Evolutionary conservation across 257 asterid genomes (phyloP), one percentile per base, ranked within the genome.

Genomic region (Primulina huaijiensis): DNA sequence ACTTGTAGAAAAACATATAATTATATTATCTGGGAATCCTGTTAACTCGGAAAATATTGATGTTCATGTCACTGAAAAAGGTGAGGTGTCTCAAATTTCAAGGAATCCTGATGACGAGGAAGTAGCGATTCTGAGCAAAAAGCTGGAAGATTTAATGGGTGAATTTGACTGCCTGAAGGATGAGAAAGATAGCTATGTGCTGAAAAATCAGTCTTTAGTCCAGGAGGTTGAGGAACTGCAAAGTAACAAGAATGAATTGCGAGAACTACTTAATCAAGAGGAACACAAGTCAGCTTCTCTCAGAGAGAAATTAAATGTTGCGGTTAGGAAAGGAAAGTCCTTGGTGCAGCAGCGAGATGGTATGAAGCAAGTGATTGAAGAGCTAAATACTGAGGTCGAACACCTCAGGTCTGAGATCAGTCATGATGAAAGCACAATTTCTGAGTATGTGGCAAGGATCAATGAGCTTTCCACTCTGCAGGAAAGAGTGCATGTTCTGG

Each of bases 291-390:
- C 92, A 31, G 79, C 94, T 80, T 86, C 95, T 72, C 76, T 89
- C 73, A 87, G 94, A 79, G 99, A 93, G 82, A 93, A 90, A 80
- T 78, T 93, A 78, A 89, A 87, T 76, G 82, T 87, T 68, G 99
- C 99, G 2, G 97, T 93, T 58, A 82, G 92, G 77, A 93, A 90
- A 78, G 99, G 99, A 20, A 93, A 90, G 86, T 90, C 92, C 53
- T 77, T 93, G 84, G 94, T 93, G 74, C 96, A 93, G 75, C 96
- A 82, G 68, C 82, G 97, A 43, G 99, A 89, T 75, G 84, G 83
- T 79, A 80, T 90, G 94, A 90, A 93, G 85, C 88, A 90, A 84
- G 76, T 67, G 69, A 86, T 87, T 69, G 95, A 89, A 73, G 95
- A 83, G 76, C 72, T 83, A 56, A 87, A 82, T 77, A 66, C 82